A percentile compares a stretch with the other conserved stretches of the same genome.
These are phyloP conservation scores for Pestalotiopsis sp. DNA, from an alignment of 2,329 filamentous ascomycete genomes.

Conservation along the genomic window DNA sequence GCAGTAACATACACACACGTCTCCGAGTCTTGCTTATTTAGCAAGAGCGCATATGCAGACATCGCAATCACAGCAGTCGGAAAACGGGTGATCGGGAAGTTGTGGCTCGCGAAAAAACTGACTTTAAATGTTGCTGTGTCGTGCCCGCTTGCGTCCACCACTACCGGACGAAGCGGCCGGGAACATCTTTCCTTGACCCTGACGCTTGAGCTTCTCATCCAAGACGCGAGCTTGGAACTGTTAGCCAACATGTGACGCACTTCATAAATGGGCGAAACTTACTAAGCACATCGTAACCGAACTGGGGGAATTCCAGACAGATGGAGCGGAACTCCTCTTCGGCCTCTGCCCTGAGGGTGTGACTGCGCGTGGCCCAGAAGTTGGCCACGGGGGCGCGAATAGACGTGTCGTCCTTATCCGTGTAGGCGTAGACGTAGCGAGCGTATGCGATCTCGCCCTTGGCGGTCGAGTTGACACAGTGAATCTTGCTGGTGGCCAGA, in stretches of 20 bases:
- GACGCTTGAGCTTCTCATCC: conserved; percentile 68
- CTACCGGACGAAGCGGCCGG: conserved; percentile 36
- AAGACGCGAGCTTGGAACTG: conserved; percentile 57
- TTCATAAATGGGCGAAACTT: conserved; percentile 32
- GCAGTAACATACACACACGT: neutral
- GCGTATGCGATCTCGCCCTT: conserved; percentile 92
- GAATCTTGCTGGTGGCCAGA: conserved; percentile 86
- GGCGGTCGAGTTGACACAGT: conserved; percentile 85
- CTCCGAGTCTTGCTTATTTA: neutral
- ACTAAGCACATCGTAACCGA: conserved; percentile 91
- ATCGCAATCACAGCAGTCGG: neutral
- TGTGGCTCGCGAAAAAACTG: no score
- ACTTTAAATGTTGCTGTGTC: conserved; percentile 48
- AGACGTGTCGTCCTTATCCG: conserved; percentile 65
- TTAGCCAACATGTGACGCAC: conserved; percentile 21
- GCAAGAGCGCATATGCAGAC: neutral
- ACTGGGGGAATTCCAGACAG: conserved; percentile 88
- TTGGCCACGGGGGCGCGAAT: conserved; percentile 85
- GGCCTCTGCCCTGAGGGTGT: conserved; percentile 82
- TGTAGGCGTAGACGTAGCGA: conserved; percentile 85
- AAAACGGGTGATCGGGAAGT: neutral
- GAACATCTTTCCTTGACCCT: conserved; percentile 62
- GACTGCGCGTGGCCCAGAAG: conserved; percentile 83
- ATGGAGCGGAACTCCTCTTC: conserved; percentile 82
- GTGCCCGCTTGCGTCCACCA: conserved; percentile 59